phyloP scores from a whole-genome alignment of 2,329 filamentous ascomycete genomes.

The Fusarium anthophilum region DNA sequence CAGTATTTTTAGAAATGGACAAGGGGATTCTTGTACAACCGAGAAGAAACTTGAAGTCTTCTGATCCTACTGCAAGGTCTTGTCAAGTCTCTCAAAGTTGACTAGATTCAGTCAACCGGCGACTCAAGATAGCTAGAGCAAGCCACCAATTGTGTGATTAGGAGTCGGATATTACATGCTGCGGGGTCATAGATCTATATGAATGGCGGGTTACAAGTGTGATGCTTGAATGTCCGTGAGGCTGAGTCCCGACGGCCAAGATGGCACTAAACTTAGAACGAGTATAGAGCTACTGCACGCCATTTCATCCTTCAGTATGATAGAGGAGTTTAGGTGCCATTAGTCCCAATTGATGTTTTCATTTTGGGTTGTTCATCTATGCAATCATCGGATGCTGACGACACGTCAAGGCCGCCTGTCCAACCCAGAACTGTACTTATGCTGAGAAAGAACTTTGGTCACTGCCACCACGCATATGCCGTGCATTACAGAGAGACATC shows the following conservation, averaged over 20 bases:
- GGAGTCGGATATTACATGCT: neutral
- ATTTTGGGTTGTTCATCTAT: neutral
- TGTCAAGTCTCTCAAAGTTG: neutral
- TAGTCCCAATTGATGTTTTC: no score
- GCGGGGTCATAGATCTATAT: neutral
- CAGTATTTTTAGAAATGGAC: neutral
- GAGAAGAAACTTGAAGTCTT: no score
- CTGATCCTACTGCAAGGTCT: neutral
- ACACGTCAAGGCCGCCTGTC: neutral
- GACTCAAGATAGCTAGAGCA: neutral
- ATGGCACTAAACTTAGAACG: neutral
- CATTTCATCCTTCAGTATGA: no score
- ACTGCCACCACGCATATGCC: neutral
- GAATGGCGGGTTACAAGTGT: neutral
- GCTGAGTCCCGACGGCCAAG: neutral
- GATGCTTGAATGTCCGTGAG: neutral
- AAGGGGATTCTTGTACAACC: neutral
- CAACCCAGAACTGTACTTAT: neutral
- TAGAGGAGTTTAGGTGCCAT: neutral
- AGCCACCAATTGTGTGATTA: neutral
- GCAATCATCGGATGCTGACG: neutral
- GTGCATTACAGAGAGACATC: neutral
- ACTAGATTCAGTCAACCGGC: neutral
- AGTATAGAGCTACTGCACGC: neutral
- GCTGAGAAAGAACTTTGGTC: constrained; percentile 16